Evolutionary conservation across 148 eudicot genomes (phyloP).

Genomic region (Amaranthus cruentus): DNA sequence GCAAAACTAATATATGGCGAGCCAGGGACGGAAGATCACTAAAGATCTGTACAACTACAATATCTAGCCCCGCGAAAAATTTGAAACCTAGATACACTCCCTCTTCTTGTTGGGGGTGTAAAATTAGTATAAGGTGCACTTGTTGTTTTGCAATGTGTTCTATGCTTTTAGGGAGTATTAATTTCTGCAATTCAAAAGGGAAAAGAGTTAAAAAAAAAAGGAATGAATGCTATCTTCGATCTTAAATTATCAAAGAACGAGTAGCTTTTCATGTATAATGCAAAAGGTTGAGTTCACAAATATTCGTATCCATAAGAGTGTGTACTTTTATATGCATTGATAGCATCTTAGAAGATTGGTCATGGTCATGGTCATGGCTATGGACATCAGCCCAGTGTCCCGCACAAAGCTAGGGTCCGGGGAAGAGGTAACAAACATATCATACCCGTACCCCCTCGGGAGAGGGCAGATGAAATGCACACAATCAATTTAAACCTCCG

Average conservation of each 20-base stretch:
- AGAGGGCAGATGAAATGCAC: no score
- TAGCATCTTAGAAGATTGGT: no score
- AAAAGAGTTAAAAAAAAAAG: background rate
- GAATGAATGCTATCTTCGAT: background rate
- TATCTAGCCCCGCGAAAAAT: conserved; percentile 12
- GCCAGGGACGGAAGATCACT: conserved; percentile 4
- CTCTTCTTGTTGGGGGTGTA: conserved; percentile 8
- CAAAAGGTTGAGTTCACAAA: background rate
- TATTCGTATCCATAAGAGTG: background rate
- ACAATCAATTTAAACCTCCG: no score
- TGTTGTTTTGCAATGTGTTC: conserved; percentile 1
- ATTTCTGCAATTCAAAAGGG: conserved; percentile 19
- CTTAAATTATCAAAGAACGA: background rate
- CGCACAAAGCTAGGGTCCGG: no score
- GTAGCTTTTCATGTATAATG: background rate
- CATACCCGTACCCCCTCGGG: no score
- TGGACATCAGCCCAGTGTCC: no score
- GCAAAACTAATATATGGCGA: conserved; percentile 1
- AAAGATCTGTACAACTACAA: conserved; percentile 30
- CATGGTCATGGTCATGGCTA: no score
- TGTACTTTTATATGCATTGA: no score
- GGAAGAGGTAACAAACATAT: no score
- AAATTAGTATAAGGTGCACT: conserved; percentile 20
- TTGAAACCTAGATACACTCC: conserved; percentile 17
- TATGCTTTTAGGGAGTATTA: background rate